Evolutionary conservation across 495 filamentous ascomycete genomes (phyloP), one percentile per base, ranked within the genome.

Genomic region (Trichoderma virens): DNA sequence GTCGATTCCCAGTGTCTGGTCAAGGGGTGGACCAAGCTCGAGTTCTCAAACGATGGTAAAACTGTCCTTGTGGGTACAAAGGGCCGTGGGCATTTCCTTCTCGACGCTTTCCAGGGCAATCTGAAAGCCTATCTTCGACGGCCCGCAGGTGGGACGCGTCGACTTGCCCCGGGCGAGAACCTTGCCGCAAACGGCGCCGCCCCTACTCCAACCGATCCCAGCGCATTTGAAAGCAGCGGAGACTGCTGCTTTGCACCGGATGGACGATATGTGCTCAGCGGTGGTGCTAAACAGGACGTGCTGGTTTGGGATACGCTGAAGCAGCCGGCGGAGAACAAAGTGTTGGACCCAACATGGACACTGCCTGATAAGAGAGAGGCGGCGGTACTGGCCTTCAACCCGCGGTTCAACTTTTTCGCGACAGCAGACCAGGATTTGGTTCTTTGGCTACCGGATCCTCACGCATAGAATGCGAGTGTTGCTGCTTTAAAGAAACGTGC

Each of bases 41-140:
- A 96, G 66, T 98, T 98, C 72, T 90, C 89, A 61, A 98, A 98
- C 71, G 93, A 98, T 71, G 94, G 94, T 0, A 95, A 96, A 71
- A 84, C 83, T 65, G 71, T 98, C 62, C 82, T 98, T 27, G 67
- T 98, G 32, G 88, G 89, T 30, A 96, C 93, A 7, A 88, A 88
- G 31, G 87, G 87, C 13, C 79, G 80, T 47, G 90, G 91, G 3
- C 95, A 98, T 70, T 94, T 90, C 67, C 76, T 98, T 30, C 77
- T 98, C 30, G 94, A 98, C 73, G 90, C 95, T 2, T 98, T 96
- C 74, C 83, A 89, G 38, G 93, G 92, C 20, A 77, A 74, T 23
- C 68, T 97, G 1, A 87, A 87, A 69, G 86, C 87, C 13, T 90
- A 87, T 72, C 77, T 86, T 39, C 75, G 66, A 32, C 79, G 76